These are phyloP conservation scores for Silybum marianum DNA, from an alignment of 129 eudicot species.

Conservation along the genomic window DNA sequence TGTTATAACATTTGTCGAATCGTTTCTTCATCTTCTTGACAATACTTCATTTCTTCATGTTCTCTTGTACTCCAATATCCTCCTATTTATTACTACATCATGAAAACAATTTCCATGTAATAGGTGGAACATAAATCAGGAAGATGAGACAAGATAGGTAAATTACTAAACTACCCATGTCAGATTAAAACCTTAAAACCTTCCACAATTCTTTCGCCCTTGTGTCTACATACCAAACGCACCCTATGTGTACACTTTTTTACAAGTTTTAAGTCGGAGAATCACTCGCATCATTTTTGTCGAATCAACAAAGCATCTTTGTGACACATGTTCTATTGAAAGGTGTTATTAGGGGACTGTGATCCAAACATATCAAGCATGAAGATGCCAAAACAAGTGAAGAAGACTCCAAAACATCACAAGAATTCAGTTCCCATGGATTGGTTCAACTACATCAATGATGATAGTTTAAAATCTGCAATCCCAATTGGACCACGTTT, in stretches of 20 bases:
- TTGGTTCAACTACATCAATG: constrained; percentile 43
- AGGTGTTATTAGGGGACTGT: constrained; percentile 10
- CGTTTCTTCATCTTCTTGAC: neutral
- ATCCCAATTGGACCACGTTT: constrained; percentile 77
- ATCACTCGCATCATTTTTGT: neutral
- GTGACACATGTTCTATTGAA: neutral
- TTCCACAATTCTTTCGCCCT: neutral
- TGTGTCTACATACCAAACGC: neutral
- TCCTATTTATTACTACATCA: constrained; percentile 10
- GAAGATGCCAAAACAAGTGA: constrained; percentile 29
- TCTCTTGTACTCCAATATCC: constrained; percentile 15
- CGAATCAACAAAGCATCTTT: neutral
- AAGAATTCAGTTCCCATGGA: constrained; percentile 21
- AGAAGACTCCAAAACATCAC: constrained; percentile 7
- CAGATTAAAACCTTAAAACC: neutral
- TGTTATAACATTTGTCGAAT: neutral
- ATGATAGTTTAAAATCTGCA: constrained; percentile 31
- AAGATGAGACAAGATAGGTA: neutral
- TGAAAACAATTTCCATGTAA: constrained; percentile 14
- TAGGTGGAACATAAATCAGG: neutral
- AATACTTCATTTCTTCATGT: neutral
- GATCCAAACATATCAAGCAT: constrained; percentile 28
- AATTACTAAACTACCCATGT: neutral
- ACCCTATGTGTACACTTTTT: neutral
- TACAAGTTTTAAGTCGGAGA: constrained; percentile 2